Evolutionary conservation across 495 filamentous ascomycete genomes (phyloP).

Genomic region (Aspergillus nidulans): DNA sequence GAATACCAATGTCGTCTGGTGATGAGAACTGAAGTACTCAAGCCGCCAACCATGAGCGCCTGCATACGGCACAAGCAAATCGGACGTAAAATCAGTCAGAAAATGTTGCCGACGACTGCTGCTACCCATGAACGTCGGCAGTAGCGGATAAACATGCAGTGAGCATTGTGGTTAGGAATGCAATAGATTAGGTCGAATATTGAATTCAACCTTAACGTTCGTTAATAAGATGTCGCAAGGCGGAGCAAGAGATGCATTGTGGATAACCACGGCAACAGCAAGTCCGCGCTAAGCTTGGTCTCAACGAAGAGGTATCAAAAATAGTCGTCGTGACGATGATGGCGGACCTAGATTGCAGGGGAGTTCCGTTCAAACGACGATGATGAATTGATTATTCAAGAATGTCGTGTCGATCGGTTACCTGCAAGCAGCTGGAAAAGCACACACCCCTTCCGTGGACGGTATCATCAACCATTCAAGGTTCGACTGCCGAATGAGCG

Average conservation of each 20-base stretch:
- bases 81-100: background rate
- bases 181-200: background rate
- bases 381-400: background rate
- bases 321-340: background rate
- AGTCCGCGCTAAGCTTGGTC: conserved; percentile 1
- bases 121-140: background rate
- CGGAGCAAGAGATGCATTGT: background rate
- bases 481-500: conserved; percentile 4
- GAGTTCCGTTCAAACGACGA: background rate
- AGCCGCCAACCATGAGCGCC: background rate
- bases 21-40: background rate
- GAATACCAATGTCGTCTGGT: background rate
- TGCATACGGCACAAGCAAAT: background rate
- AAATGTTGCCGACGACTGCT: background rate
- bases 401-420: conserved; percentile 6
- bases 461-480: background rate
- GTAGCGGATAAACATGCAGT: background rate
- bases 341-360: background rate
- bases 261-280: background rate
- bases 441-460: background rate
- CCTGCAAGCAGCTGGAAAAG: conserved; percentile 6
- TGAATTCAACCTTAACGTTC: background rate
- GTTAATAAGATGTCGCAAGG: background rate
- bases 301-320: background rate
- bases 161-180: background rate